phyloP scores from a whole-genome alignment of 257 asterid species.

The Ajuga chamaepitys region DNA sequence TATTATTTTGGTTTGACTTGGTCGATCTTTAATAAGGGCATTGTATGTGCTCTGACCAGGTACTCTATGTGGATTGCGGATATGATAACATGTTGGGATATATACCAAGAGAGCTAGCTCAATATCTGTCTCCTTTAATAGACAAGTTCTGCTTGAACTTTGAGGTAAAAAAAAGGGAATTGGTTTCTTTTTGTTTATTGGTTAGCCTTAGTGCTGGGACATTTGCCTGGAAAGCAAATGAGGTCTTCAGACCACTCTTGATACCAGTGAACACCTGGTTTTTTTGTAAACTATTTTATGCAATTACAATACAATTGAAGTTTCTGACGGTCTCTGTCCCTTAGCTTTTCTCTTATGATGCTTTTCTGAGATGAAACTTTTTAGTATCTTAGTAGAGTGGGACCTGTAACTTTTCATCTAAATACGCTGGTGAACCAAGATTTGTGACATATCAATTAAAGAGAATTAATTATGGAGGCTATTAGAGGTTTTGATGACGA shows the following conservation, averaged over 20 bases:
- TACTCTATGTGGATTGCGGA: conserved; percentile 48
- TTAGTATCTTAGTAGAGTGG: not conserved
- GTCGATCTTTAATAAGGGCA: not conserved
- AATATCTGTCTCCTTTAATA: conserved; percentile 63
- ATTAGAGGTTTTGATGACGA: not conserved
- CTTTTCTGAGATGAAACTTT: not conserved
- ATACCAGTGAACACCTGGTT: not conserved
- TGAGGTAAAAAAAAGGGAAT: conserved; percentile 44
- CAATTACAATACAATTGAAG: not conserved
- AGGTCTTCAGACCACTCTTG: conserved; percentile 1
- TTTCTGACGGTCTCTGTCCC: not conserved
- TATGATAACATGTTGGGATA: conserved; percentile 56
- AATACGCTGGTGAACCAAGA: not conserved
- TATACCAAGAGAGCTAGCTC: conserved; percentile 79
- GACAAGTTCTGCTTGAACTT: conserved; percentile 58
- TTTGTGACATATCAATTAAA: not conserved
- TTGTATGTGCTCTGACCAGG: conserved; percentile 39
- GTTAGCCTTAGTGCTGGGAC: not conserved
- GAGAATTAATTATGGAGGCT: not conserved
- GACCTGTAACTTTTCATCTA: not conserved
- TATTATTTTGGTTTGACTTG: not conserved
- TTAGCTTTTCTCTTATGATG: not conserved
- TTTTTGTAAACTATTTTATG: not conserved
- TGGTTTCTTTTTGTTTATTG: not conserved
- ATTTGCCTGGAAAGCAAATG: not conserved